Percentiles rank a stretch among this genome's conserved stretches.
Conservation (phyloP, 768 basidiomycete species). For the Boletus insuetus region DNA sequence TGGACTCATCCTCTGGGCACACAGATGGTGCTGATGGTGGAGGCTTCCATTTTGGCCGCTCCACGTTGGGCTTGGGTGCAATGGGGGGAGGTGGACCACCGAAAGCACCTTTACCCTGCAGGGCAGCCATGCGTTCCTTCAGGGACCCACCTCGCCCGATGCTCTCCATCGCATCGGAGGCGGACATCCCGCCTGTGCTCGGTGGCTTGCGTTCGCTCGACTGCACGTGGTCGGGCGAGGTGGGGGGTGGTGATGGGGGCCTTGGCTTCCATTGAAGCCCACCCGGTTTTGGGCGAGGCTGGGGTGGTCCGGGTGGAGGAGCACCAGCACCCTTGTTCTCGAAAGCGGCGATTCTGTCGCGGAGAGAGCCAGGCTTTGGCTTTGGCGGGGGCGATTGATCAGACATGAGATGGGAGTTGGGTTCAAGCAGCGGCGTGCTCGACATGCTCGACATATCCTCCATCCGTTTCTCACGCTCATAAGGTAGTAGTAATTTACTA, state of each 20-base stretch:
- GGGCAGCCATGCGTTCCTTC: slow-evolving; percentile 93
- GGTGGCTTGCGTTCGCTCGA: slow-evolving; percentile 22
- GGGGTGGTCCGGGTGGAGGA: slow-evolving; percentile 29
- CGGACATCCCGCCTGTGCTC: slow-evolving; percentile 57
- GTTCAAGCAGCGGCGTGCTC: slow-evolving; percentile 18
- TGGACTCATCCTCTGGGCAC: slow-evolving; percentile 41
- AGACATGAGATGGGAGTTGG: slow-evolving; percentile 48
- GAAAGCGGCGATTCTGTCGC: slow-evolving; percentile 87
- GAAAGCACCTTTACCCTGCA: slow-evolving; percentile 82
- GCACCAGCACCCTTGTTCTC: slow-evolving; percentile 51
- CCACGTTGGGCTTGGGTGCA: slow-evolving; percentile 48
- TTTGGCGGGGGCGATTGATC: slow-evolving; percentile 56
- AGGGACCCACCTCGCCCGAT: slow-evolving; percentile 78
- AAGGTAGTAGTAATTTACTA: background rate
- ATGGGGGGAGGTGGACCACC: slow-evolving; percentile 51
- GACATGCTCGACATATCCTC: slow-evolving; percentile 13
- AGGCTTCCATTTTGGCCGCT: slow-evolving; percentile 86
- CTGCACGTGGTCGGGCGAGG: slow-evolving; percentile 26
- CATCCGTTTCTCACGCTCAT: slow-evolving; percentile 23
- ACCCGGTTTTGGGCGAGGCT: slow-evolving; percentile 54
- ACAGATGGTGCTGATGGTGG: slow-evolving; percentile 53
- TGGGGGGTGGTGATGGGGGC: slow-evolving; percentile 45
- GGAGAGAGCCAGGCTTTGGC: slow-evolving; percentile 73
- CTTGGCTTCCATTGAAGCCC: slow-evolving; percentile 73
- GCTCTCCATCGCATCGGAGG: slow-evolving; percentile 84